Base-by-base conservation (phyloP, 352 stramenopile genomes). In the Pilasporangium apinafurcum region DNA sequence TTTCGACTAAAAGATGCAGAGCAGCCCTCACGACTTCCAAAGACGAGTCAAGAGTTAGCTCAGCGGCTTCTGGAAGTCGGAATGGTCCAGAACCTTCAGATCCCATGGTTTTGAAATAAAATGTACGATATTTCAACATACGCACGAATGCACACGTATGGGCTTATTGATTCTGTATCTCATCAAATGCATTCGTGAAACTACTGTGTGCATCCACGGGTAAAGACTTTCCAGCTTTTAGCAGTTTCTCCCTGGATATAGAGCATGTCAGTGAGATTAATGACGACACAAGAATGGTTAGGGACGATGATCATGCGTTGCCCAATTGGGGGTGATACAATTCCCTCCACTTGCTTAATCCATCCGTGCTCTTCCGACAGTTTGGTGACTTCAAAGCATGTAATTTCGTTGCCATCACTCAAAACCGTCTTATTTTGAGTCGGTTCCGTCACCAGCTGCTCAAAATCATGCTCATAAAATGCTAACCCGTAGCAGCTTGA, bases 351-450 rank as follows among this genome's bases (percentile, higher is more conserved):
- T 29, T 77, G 64, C 50, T 82, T 62, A 29, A 82, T 27, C 77
- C 77, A 89, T 14, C 73, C 70, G 29, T 89, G 77, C 40, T 89
- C 77, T 49, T 89, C 77, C 32, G 73, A 89, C 18, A 89, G 54
- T 32, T 79, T 86, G 29, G 72, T 71, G 13, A 89, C 27, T 25
- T 84, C 62, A 45, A 82, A 89, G 57, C 73, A 85, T 30, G 68
- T 51, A 16, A 79, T 25, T 10, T 68, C 51, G 3, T 68, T 37
- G 17, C 59, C 73, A 28, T 77, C 54, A 6, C 52, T 41, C 0
- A 68, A 48, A 24, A 69, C 27, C 0, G 53, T 63, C 16, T 49
- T 60, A 27, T 66, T 61, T 37, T 76, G 54, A 5, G 48, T 84
- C 13, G 73, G 77, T 37, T 75, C 68, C 13, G 55, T 51, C 22